Evolutionary conservation across 2,329 filamentous ascomycete species (phyloP).

Genomic region (Chrysosporium queenslandicum): DNA sequence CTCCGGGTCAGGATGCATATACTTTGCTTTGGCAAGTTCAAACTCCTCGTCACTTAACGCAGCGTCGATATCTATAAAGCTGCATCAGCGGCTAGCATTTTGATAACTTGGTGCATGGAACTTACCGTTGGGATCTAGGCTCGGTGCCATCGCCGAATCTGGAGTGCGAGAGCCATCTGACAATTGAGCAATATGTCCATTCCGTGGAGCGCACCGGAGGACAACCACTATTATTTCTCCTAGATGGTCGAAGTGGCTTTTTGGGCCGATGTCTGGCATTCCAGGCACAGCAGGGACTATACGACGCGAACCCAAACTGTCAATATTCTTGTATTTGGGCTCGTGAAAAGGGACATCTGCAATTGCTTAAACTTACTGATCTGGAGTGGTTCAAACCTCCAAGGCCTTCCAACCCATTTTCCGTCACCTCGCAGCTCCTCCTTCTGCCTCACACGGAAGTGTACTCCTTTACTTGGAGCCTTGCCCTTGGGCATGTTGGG

Average conservation of each 20-base stretch:
- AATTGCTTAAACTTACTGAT: slow-evolving; percentile 30
- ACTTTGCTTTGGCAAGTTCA: slow-evolving; percentile 4
- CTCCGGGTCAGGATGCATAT: background rate
- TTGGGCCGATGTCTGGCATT: slow-evolving; percentile 12
- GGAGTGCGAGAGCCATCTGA: slow-evolving; percentile 15
- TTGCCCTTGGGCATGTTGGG: slow-evolving; percentile 17
- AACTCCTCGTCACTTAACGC: slow-evolving; percentile 8
- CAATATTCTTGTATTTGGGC: background rate
- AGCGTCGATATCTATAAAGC: slow-evolving; percentile 1
- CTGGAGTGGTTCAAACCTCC: slow-evolving; percentile 44
- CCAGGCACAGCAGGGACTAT: slow-evolving; percentile 9
- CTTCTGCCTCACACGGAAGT: slow-evolving; percentile 45
- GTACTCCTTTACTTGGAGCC: slow-evolving; percentile 28
- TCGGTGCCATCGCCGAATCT: slow-evolving; percentile 19
- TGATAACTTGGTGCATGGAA: background rate
- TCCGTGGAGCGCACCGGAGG: slow-evolving; percentile 20
- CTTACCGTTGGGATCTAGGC: slow-evolving; percentile 20
- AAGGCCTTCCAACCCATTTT: slow-evolving; percentile 42
- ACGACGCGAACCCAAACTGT: background rate
- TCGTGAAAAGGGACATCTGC: background rate
- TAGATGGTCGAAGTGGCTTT: slow-evolving; percentile 17
- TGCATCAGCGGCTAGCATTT: background rate
- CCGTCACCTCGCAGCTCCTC: slow-evolving; percentile 42
- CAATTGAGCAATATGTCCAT: background rate
- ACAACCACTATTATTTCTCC: slow-evolving; percentile 27